Base-by-base conservation (phyloP, 768 basidiomycete genomes). In the Amanita inopinata region DNA sequence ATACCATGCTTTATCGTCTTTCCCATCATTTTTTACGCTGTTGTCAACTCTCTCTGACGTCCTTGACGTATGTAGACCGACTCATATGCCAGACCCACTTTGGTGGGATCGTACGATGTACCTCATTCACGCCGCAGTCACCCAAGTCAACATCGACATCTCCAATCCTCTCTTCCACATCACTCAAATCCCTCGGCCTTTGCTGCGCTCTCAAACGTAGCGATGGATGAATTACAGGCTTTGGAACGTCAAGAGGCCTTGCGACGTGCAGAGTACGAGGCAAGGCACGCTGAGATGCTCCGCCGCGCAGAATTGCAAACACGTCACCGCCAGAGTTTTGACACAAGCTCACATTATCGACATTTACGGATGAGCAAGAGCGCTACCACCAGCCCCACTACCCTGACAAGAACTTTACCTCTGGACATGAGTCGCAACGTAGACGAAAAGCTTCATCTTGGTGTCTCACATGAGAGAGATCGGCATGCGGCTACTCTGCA, bases 191-290 rank as follows among this genome's bases (percentile, higher is more conserved):
- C 63, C 8, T 63, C 76, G 24, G 69, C 83, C 2, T 77, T 86
- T 52, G 74, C 75, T n/a, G 70, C 82, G 1, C 60, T 87, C 14
- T 82, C 83, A 33, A 81, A 66, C 22, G 66, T 84, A 14, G 91
- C 92, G 2, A 83, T 93, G 63, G 89, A 89, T 45, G 89, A 96
- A 56, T 73, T 98, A 5, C 83, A 86, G 53, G 80, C 82, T 51
- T 78, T 98, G 22, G 93, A 98, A 57, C 80, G 80, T 28, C 74
- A 81, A 46, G 93, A 96, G 59, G 83, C 88, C 2, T 60, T 80
- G 23, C 72, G 90, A 14, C 71, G 90, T 25, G 89, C 87, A n/a
- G 84, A 90, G 56, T 94, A 82, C 61, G 87, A 91, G 57, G 73
- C 80, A 7, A 69, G 76, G 7, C 83, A 80, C 54, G 80, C 83